Evolutionary conservation across 1,284 basidiomycete genomes (phyloP).

Genomic region (Ustilago hordei): DNA sequence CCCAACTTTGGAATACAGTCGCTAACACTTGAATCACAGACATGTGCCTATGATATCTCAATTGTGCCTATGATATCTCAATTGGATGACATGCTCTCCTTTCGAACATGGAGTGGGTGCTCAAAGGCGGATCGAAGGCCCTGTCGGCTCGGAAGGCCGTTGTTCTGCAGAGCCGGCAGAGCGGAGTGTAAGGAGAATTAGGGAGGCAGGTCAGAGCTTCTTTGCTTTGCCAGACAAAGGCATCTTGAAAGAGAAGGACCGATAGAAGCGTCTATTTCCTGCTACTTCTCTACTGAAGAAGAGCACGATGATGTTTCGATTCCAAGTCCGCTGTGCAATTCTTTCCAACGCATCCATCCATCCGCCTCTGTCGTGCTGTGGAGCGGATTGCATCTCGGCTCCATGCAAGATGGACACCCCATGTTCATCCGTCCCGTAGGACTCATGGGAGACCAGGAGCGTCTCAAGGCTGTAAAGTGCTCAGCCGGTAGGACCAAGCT

Average conservation of each 20-base stretch:
- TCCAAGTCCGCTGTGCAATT: constrained; percentile 3
- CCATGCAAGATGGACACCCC: not conserved
- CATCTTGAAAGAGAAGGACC: not conserved
- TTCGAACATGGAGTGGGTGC: not conserved
- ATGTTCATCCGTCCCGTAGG: not conserved
- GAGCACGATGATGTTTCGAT: not conserved
- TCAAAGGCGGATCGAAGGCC: not conserved
- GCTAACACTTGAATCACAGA: not conserved
- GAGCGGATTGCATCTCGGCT: not conserved
- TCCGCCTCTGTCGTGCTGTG: not conserved
- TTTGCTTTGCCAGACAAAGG: constrained; percentile 1
- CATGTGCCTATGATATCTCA: not conserved
- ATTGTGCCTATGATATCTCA: too few species aligned
- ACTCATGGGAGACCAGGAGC: not conserved
- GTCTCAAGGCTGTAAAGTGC: not conserved
- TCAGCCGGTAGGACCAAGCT: not conserved
- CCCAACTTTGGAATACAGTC: too few species aligned
- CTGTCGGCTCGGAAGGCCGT: not conserved
- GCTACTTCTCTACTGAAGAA: not conserved
- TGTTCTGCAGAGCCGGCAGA: not conserved
- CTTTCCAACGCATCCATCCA: constrained; percentile 1
- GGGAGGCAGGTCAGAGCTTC: not conserved
- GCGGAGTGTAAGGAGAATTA: constrained; percentile 6
- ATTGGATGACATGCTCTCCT: too few species aligned
- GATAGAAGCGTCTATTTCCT: not conserved